A percentile compares a stretch with the other conserved stretches of the same genome.
These are phyloP conservation scores for Sorghum bicolor DNA, from an alignment of 176 grass and related monocot species.

Conservation along the genomic window Sorghum_bicolor_NCBIv3 NC_012872.2:62810501-62811000, in stretches of 20 bases:
- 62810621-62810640: constrained; percentile 1
- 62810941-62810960: not conserved
- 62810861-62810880: not conserved
- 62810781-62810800: not conserved
- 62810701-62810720: not conserved
- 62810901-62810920: not conserved
- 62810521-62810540: not conserved
- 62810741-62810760: not conserved
- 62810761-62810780: not conserved
- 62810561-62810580: not conserved
- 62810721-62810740: not conserved
- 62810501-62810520: not conserved
- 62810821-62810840: not conserved
- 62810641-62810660: not conserved
- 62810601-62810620: not conserved
- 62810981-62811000: not conserved
- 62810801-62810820: constrained; percentile 29
- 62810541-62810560: not conserved
- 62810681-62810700: constrained; percentile 5
- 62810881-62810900: too few species aligned
- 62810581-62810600: not conserved
- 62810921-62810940: not conserved
- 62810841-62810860: not conserved
- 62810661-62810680: not conserved
- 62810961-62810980: not conserved